Base-by-base conservation (phyloP, 768 basidiomycete species). In the Tricholoma sp. region DNA sequence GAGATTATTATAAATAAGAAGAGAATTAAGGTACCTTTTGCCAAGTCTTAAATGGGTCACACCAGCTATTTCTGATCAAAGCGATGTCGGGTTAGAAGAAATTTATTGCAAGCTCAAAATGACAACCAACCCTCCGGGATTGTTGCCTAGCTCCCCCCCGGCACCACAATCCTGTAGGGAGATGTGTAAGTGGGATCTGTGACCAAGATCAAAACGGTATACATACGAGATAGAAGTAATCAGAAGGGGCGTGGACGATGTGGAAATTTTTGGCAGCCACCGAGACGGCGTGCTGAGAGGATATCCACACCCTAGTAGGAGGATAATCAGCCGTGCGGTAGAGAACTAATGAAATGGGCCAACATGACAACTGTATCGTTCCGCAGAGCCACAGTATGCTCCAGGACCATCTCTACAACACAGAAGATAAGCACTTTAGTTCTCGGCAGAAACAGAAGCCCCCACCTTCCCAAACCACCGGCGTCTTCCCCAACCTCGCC, bases 41-140 rank as follows among this genome's bases (percentile, higher is more conserved):
- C 89, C 89, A 92, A 4, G 84, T 83, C 70, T 89, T 89, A 81
- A 85, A 89, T 0, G 87, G 86, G 61, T 86, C 86, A 64, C 85
- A 88, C 85, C 87, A 89, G 62, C 83, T 84, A 57, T 82, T 82
- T 9, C 81, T 80, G 50, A 59, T 29, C 32, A 14, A 51, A 54
- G 53, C 11, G 18, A 24, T 7, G 10, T 31, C 18, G 14, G 9
- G 27, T n/a, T 35, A 27, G n/a, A 41, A 18, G 7, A 18, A 35
- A 35, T 8, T 39, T 45, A 14, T n/a, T 3, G 7, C 35, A 51
- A 29, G 24, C 31, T 31, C 18, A 5, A 24, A 24, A 9, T 4
- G 37, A 22, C 41, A 52, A 63, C 74, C 51, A 64, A 79, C 76
- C 71, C 78, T n/a, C 60, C 58, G 1, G 79, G 73, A 61, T 69